phyloP scores from a whole-genome alignment of 768 basidiomycete genomes.

The Cytidiella melzeri region DNA sequence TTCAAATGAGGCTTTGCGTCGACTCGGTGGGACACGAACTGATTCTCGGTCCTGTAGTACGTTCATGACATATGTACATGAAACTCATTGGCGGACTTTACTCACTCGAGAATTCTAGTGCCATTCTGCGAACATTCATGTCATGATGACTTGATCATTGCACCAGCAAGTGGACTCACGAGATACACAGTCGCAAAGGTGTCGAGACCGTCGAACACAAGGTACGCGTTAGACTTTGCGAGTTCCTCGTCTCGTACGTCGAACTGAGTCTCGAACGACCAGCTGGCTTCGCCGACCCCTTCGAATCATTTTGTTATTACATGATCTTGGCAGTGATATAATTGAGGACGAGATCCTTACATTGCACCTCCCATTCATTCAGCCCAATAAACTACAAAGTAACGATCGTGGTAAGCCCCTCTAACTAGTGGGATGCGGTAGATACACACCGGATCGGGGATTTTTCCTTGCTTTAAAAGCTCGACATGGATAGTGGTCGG shows the following conservation, averaged over 20 bases:
- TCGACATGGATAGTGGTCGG: constrained; percentile 90
- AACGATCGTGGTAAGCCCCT: constrained; percentile 6
- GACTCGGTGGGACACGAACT: constrained; percentile 73
- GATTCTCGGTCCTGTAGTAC: constrained; percentile 58
- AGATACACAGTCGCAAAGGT: constrained; percentile 75
- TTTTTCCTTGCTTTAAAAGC: constrained; percentile 61
- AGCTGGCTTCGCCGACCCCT: constrained; percentile 89
- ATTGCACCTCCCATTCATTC: constrained; percentile 89
- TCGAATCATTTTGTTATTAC: not conserved
- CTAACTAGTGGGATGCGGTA: not conserved
- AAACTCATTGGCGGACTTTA: too few relatives aligned
- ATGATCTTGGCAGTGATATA: not conserved
- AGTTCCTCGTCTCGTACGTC: constrained; percentile 42
- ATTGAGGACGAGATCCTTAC: constrained; percentile 33
- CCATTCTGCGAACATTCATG: constrained; percentile 53
- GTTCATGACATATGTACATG: too few relatives aligned
- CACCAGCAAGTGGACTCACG: constrained; percentile 34
- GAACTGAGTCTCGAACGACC: constrained; percentile 76
- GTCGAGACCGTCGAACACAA: constrained; percentile 89
- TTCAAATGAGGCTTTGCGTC: constrained; percentile 49
- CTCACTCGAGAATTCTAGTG: constrained; percentile 55
- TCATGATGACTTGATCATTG: not conserved
- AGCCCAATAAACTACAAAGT: constrained; percentile 58
- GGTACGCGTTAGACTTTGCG: constrained; percentile 46
- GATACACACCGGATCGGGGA: constrained; percentile 72